phyloP scores from a whole-genome alignment of 345 rosid species.

The Eucalyptus pauciflora region DNA sequence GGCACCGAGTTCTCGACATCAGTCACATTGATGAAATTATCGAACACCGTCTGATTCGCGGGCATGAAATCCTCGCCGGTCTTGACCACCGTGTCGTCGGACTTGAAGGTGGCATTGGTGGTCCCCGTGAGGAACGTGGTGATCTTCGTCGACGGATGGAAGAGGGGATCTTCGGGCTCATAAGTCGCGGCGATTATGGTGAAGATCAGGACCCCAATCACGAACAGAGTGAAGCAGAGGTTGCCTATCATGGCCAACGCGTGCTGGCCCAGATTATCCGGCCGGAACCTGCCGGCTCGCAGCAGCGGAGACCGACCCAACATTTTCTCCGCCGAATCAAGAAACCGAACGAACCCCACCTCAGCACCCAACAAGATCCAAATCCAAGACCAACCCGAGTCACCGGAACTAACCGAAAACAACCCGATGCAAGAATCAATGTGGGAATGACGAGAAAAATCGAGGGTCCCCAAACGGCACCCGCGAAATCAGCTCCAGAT shows the following conservation, averaged over 20 bases:
- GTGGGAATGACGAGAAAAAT: neutral
- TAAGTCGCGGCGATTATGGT: conserved; percentile 90
- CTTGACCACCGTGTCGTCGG: conserved; percentile 58
- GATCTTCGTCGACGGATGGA: conserved; percentile 73
- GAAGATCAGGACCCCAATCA: conserved; percentile 68
- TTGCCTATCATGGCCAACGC: conserved; percentile 78
- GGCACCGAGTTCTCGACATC: conserved; percentile 30
- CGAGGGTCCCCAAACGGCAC: neutral
- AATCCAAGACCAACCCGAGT: neutral
- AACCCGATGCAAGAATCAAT: neutral
- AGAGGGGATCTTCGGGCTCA: conserved; percentile 83
- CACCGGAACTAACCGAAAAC: neutral
- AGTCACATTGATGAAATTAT: conserved; percentile 43
- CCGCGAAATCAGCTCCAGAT: neutral
- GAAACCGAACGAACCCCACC: neutral
- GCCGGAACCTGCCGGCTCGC: conserved; percentile 59
- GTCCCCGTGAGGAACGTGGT: conserved; percentile 69
- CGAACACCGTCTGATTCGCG: conserved; percentile 55
- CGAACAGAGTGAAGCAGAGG: conserved; percentile 78
- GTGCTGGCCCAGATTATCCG: conserved; percentile 66
- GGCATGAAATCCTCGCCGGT: conserved; percentile 94
- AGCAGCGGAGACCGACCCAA: conserved; percentile 34
- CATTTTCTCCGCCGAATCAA: conserved; percentile 15
- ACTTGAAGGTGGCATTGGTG: conserved; percentile 68
- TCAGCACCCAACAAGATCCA: neutral